Evolutionary conservation across 2,329 filamentous ascomycete genomes (phyloP).

Genomic region (Coniella lustricola): DNA sequence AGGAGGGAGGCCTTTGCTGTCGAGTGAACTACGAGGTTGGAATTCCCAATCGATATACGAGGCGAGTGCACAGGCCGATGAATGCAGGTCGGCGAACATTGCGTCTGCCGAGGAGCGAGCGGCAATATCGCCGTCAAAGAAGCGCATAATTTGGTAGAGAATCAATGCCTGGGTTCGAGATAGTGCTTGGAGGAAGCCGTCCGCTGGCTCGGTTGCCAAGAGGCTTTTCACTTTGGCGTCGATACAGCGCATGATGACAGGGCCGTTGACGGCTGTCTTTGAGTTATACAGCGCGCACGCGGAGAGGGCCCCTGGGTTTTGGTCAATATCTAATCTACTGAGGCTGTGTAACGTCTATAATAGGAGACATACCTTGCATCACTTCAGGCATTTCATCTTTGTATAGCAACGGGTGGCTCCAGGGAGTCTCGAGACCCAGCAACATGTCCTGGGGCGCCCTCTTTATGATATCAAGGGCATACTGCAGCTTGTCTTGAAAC

Average conservation of each 20-base stretch:
- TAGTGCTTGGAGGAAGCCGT: constrained; percentile 25
- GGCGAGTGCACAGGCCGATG: constrained; percentile 27
- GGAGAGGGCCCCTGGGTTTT: constrained; percentile 39
- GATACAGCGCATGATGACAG: constrained; percentile 42
- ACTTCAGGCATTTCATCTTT: constrained; percentile 41
- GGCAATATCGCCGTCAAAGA: constrained; percentile 36
- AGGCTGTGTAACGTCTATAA: too few species aligned
- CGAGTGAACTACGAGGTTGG: too few species aligned
- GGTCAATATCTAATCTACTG: too few species aligned
- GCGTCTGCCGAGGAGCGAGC: constrained; percentile 26
- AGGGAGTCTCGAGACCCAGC: constrained; percentile 40
- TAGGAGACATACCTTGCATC: constrained; percentile 36
- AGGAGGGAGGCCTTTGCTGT: constrained; percentile 4
- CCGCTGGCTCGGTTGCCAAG: constrained; percentile 27
- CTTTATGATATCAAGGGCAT: constrained; percentile 41
- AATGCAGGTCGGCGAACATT: constrained; percentile 26
- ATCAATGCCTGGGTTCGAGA: constrained; percentile 36
- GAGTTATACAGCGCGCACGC: constrained; percentile 46
- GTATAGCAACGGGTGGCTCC: constrained; percentile 47
- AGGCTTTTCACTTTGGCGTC: constrained; percentile 38
- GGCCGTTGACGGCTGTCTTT: constrained; percentile 40
- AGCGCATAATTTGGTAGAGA: constrained; percentile 38
- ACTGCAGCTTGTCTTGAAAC: constrained; percentile 7
- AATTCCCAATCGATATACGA: constrained; percentile 26
- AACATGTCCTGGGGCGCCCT: constrained; percentile 43